Base-by-base conservation (phyloP, 2,329 filamentous ascomycete genomes). In the Macrophomina pseudophaseolina region DNA sequence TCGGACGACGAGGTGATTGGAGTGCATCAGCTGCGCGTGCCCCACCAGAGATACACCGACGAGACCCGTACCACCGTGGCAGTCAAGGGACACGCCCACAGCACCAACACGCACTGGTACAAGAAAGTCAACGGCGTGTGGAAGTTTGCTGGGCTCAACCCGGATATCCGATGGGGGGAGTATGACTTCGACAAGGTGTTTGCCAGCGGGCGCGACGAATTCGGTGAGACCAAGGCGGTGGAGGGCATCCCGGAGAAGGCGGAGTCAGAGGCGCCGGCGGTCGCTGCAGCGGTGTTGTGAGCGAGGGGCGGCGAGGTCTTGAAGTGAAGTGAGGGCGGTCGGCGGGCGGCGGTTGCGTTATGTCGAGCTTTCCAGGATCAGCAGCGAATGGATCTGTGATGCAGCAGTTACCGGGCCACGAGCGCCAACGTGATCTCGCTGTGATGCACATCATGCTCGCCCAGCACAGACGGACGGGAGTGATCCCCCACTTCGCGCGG, bases 11-110 rank as follows among this genome's bases (percentile, higher is more conserved):
- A 84, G 68, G 83, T 86, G 67, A 81, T 77, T 33, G 83, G 85
- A 66, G 82, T 81, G 74, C 85, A 87, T 73, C 85, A 87, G 78
- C 80, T 87, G 69, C 84, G 85, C 35, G 85, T 87, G 52, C 84
- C 85, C 16, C 85, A 87, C 72, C 85, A 87, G 75, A 80, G 79
- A 70, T 87, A 87, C 76, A 82, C 76, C 14, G 85, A 86, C 71
- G 80, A 77, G 66, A 78, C 74, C 16, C 71, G 79, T 64, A 79
- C 73, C n/a, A 76, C 80, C 62, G 84, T 87, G 28, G 75, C 76
- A 2, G 78, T 83, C 71, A 85, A 86, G 78, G 85, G 84, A n/a
- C 85, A 87, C 70, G 84, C 83, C 5, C 85, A 87, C 75, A 83
- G 81, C 69, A 81, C 78, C 70, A 85, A 84, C 72, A 81, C 76